Conservation (phyloP, 2,329 filamentous ascomycete genomes). For the Colletotrichum sp. region DNA sequence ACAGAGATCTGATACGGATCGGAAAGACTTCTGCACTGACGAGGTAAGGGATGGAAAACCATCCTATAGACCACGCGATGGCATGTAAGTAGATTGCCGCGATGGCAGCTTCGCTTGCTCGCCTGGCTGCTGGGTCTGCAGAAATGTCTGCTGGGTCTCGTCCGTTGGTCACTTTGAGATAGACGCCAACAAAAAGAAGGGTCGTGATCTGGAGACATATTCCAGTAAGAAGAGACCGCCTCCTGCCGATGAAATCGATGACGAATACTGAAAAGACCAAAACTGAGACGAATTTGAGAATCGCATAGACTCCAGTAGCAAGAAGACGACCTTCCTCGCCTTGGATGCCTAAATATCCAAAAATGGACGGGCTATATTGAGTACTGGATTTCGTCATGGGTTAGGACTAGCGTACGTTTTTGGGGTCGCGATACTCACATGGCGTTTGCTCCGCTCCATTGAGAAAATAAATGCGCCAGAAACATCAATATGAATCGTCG, state of each 20-base stretch:
- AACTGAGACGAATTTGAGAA: constrained; percentile 32
- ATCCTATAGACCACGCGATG: constrained; percentile 51
- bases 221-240: constrained; percentile 37
- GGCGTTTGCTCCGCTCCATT: constrained; percentile 33
- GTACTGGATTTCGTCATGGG: constrained; percentile 10
- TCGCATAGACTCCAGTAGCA: constrained; percentile 29
- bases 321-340: constrained; percentile 28
- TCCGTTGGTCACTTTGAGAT: constrained; percentile 32
- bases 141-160: constrained; percentile 23
- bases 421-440: constrained; percentile 10
- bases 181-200: constrained; percentile 32
- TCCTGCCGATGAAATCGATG: constrained; percentile 33
- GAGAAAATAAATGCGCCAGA: constrained; percentile 28
- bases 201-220: constrained; percentile 36
- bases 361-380: constrained; percentile 32
- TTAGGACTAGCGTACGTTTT: background rate
- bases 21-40: constrained; percentile 51
- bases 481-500: constrained; percentile 36
- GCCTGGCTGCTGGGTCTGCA: constrained; percentile 23
- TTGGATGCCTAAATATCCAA: constrained; percentile 30
- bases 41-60: constrained; percentile 50
- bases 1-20: constrained; percentile 43
- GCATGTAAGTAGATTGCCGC: constrained; percentile 48
- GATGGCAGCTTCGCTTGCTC: constrained; percentile 43
- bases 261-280: constrained; percentile 32